Evolutionary conservation across 1,284 basidiomycete species (phyloP).

Genomic region (Waitea zeae): DNA sequence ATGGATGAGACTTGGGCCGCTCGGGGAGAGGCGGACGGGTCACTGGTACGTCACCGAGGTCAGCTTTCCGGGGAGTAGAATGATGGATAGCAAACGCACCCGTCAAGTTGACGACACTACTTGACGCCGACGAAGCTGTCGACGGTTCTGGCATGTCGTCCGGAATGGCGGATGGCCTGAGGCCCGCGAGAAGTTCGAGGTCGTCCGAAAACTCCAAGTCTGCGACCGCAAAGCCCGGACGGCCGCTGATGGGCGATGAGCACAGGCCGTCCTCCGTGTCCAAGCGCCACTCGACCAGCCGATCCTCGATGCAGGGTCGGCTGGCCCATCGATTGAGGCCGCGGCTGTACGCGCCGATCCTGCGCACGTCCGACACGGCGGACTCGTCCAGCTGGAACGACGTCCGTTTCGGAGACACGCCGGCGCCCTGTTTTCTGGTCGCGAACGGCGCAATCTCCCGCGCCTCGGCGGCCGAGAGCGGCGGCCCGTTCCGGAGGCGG

Average conservation of each 20-base stretch:
- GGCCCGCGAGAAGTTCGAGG: slow-evolving; percentile 39
- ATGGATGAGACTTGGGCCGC: slow-evolving; percentile 26
- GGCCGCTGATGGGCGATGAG: slow-evolving; percentile 20
- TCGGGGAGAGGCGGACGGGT: slow-evolving; percentile 9
- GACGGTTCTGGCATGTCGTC: not conserved
- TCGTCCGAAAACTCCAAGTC: slow-evolving; percentile 53
- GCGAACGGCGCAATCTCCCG: slow-evolving; percentile 30
- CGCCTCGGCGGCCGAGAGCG: slow-evolving; percentile 26
- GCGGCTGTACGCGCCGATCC: slow-evolving; percentile 25
- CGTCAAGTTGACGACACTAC: slow-evolving; percentile 7
- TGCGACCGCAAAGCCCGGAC: slow-evolving; percentile 39
- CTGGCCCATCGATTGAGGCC: slow-evolving; percentile 49
- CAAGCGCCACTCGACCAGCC: slow-evolving; percentile 33
- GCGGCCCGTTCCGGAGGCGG: slow-evolving; percentile 22
- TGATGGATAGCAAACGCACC: slow-evolving; percentile 7
- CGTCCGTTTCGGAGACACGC: slow-evolving; percentile 7
- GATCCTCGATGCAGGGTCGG: slow-evolving; percentile 62
- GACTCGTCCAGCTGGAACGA: slow-evolving; percentile 25
- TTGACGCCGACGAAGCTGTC: slow-evolving; percentile 9
- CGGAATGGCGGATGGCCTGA: slow-evolving; percentile 11
- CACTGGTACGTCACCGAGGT: slow-evolving; percentile 6
- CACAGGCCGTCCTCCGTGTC: slow-evolving; percentile 14
- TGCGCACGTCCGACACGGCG: slow-evolving; percentile 21
- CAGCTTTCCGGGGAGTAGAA: slow-evolving; percentile 5
- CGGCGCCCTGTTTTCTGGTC: slow-evolving; percentile 17